Base-by-base conservation (phyloP, 2,329 filamentous ascomycete genomes). In the Arthrinium phaeospermum region DNA sequence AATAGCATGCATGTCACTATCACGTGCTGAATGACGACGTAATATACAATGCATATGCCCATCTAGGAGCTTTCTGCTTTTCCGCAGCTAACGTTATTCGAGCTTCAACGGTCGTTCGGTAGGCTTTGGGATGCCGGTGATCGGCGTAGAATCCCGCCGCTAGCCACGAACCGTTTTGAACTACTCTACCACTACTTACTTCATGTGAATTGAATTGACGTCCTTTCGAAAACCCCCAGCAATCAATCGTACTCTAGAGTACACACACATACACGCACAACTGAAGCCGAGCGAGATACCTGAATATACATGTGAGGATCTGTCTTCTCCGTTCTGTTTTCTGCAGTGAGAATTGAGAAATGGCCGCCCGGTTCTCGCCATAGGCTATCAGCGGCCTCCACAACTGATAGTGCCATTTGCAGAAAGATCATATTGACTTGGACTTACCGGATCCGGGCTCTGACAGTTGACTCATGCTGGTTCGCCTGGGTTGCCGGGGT, bases 321-420 rank as follows among this genome's bases (percentile, higher is more conserved):
- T 57, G 30, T 10, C 53, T n/a, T 34, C 53, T 30, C 27, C 24
- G 27, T 53, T 12, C 16, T n/a, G 46, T 8, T 22, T 51, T 22
- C 53, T 37, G 53, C 53, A 61, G 53, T 61, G 53, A 61, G 53
- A 61, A 61, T 61, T 61, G 53, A 61, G 53, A 61, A 37, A n/a
- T 22, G 16, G 51, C 24, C 30, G 16, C 51, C 12, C 16, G 30
- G 30, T 37, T n/a, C 3, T 61, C 30, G 30, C 30, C 53, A 37
- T 61, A 37, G 53, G 30, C 53, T 61, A 61, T 37, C 53, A 37
- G 30, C 30, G 30, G 53, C 7, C 30, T 8, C 53, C 13, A 7
- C 12, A 19, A 16, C 53, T 61, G 53, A 61, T 22, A 61, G 51
- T 30, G 51, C 27, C 27, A 22, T 34, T 57, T 19, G 27, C 27